Conservation (phyloP, 2,329 filamentous ascomycete genomes). For the Zymoseptoria ardabiliae region DNA sequence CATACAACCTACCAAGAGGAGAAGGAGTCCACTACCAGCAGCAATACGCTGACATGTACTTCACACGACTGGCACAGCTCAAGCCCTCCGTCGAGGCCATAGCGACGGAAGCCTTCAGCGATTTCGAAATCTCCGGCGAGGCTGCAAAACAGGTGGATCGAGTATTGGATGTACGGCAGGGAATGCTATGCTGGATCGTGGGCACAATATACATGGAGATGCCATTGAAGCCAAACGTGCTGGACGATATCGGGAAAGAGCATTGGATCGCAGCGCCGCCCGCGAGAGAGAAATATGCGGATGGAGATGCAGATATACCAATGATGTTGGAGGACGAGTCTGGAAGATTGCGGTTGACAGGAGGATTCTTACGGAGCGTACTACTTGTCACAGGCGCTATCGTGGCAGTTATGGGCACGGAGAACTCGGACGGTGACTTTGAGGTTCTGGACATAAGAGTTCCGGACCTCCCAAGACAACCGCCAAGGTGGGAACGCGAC, state of each 20-base stretch:
- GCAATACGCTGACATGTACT: constrained; percentile 98
- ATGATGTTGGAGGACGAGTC: constrained; percentile 87
- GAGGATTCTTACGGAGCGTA: constrained; percentile 58
- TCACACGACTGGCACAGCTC: constrained; percentile 77
- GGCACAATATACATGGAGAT: constrained; percentile 98
- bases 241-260: constrained; percentile 93
- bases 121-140: constrained; percentile 69
- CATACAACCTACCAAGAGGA: constrained; percentile 63
- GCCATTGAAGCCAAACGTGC: constrained; percentile 88
- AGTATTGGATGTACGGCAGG: constrained; percentile 91
- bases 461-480: constrained; percentile 77
- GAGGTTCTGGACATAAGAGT: constrained; percentile 86
- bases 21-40: constrained; percentile 70
- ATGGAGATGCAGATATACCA: constrained; percentile 15
- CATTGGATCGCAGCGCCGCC: constrained; percentile 84
- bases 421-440: constrained; percentile 85
- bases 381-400: constrained; percentile 88
- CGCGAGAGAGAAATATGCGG: constrained; percentile 53
- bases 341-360: constrained; percentile 73
- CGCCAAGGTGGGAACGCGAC: constrained; percentile 67
- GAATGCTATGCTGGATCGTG: constrained; percentile 88
- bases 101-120: constrained; percentile 69
- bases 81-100: constrained; percentile 73
- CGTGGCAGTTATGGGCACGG: constrained; percentile 87
- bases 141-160: constrained; percentile 69